Evolutionary conservation across 2,329 filamentous ascomycete genomes (phyloP).

Genomic region (Fusarium ramigenum): DNA sequence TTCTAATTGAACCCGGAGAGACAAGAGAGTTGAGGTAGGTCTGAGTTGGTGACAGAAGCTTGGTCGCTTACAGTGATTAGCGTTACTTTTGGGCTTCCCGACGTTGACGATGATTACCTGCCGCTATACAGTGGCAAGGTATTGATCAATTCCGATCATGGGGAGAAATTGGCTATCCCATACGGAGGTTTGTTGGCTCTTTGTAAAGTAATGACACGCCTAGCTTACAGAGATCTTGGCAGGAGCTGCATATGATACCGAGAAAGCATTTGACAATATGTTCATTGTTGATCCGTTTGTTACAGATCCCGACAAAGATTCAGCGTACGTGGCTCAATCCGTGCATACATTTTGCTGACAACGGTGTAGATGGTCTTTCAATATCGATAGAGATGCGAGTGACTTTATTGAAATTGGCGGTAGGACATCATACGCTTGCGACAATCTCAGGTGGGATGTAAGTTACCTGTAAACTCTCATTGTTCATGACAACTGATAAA

Average conservation of each 20-base stretch:
- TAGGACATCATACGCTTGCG: slow-evolving; percentile 46
- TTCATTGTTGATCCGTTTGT: slow-evolving; percentile 45
- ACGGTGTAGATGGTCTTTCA: slow-evolving; percentile 47
- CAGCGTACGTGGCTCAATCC: slow-evolving; percentile 28
- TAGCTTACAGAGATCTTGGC: background rate
- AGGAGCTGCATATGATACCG: slow-evolving; percentile 51
- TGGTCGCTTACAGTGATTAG: slow-evolving; percentile 25
- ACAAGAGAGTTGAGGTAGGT: slow-evolving; percentile 43
- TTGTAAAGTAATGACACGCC: background rate
- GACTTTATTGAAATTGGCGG: slow-evolving; percentile 47
- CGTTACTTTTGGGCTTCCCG: slow-evolving; percentile 44
- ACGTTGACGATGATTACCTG: slow-evolving; percentile 47
- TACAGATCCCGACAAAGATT: slow-evolving; percentile 37
- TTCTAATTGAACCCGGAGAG: slow-evolving; percentile 44
- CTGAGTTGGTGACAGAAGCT: too few relatives aligned
- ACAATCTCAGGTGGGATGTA: slow-evolving; percentile 50
- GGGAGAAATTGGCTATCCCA: slow-evolving; percentile 53
- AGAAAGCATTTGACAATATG: slow-evolving; percentile 52
- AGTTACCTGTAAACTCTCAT: slow-evolving; percentile 10
- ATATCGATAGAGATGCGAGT: slow-evolving; percentile 37
- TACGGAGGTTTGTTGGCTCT: slow-evolving; percentile 48
- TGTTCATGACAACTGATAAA: background rate
- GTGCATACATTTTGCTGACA: background rate
- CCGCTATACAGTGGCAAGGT: slow-evolving; percentile 58
- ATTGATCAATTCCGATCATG: slow-evolving; percentile 51